Evolutionary conservation across 2,329 filamentous ascomycete genomes (phyloP).

Genomic region (Trichoderma endophyticum): DNA sequence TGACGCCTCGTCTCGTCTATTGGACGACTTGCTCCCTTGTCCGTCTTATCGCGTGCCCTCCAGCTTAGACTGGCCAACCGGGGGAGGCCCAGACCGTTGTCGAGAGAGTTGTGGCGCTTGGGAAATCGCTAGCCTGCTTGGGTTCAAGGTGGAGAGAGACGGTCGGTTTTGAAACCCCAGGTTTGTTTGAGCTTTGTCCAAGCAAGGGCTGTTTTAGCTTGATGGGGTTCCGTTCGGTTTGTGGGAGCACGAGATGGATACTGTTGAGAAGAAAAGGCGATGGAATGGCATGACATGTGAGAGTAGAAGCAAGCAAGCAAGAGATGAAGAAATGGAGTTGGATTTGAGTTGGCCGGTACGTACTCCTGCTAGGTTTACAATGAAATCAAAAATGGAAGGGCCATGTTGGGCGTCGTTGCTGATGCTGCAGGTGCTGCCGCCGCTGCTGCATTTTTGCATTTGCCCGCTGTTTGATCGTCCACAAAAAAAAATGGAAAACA

Average conservation of each 20-base stretch:
- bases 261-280: not conserved
- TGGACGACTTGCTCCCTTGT: not conserved
- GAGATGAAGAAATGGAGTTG: not conserved
- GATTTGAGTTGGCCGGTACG: not conserved
- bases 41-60: slow-evolving; percentile 15
- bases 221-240: not conserved
- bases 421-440: not conserved
- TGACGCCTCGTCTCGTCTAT: slow-evolving; percentile 12
- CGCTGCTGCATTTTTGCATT: not conserved
- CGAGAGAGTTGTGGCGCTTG: not conserved
- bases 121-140: slow-evolving; percentile 1
- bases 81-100: slow-evolving; percentile 5
- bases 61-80: not conserved
- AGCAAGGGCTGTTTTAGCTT: slow-evolving; percentile 14
- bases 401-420: not conserved
- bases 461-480: slow-evolving; percentile 14
- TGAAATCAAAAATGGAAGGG: too few relatives aligned
- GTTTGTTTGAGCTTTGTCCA: slow-evolving; percentile 14
- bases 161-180: slow-evolving; percentile 14
- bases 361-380: too few relatives aligned
- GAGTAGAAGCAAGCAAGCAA: not conserved
- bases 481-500: not conserved
- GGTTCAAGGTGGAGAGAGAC: slow-evolving; percentile 1
- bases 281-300: not conserved
- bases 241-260: too few relatives aligned